These are phyloP conservation scores for Scleroderma bovista DNA, from an alignment of 768 basidiomycete genomes.

Conservation along the genomic window DNA sequence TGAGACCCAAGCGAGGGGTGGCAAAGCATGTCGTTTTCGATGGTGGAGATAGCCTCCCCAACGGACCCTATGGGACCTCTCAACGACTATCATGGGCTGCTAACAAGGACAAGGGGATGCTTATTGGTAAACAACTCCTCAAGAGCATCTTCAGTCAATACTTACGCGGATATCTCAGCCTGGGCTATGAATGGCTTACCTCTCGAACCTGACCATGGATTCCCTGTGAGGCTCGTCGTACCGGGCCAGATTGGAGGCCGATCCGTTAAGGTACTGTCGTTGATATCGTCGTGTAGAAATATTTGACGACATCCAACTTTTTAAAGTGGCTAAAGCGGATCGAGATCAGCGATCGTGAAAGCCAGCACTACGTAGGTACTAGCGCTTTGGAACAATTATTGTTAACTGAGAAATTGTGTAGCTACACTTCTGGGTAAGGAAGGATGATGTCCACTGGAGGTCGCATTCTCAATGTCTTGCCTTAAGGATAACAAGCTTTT, in stretches of 20 bases:
- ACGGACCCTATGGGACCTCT: conserved; percentile 56
- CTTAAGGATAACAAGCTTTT: conserved; percentile 53
- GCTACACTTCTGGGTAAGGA: conserved; percentile 33
- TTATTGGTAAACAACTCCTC: conserved; percentile 29
- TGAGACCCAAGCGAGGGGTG: conserved; percentile 30
- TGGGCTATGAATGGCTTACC: conserved; percentile 60
- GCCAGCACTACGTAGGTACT: conserved; percentile 45
- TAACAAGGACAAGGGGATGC: conserved; percentile 43
- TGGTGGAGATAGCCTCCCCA: conserved; percentile 49
- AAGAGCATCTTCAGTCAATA: neutral
- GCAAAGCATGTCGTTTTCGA: conserved; percentile 56
- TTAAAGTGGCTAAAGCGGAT: conserved; percentile 52
- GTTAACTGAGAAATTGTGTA: conserved; percentile 7
- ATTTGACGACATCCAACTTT: neutral
- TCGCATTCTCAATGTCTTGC: neutral
- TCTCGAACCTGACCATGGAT: conserved; percentile 60
- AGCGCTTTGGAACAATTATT: neutral
- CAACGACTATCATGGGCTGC: conserved; percentile 42
- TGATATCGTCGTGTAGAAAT: neutral
- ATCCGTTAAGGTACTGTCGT: conserved; percentile 34
- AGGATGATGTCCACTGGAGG: neutral
- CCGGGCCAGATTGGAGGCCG: conserved; percentile 61
- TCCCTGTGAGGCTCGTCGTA: conserved; percentile 56
- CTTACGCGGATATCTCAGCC: conserved; percentile 12
- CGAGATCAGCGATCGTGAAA: conserved; percentile 44